Conservation (phyloP, 768 basidiomycete genomes). For the Agrocybe praecox region DNA sequence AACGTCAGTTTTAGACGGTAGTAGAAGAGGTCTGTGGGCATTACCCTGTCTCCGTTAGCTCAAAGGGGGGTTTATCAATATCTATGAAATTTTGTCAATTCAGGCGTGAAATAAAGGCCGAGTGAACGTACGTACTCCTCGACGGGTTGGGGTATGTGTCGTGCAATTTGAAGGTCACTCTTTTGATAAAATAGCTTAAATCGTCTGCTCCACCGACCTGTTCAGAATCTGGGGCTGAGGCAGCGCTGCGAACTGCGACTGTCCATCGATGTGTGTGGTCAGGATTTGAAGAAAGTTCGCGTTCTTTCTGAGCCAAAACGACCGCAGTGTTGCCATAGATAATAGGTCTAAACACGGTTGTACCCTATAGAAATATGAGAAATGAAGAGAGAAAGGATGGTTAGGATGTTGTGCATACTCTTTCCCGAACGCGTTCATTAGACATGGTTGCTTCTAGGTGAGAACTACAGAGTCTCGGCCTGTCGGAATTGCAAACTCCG, state of each 20-base stretch:
- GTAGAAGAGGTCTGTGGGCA: slow-evolving; percentile 15
- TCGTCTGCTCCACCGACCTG: slow-evolving; percentile 91
- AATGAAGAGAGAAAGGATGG: slow-evolving; percentile 9
- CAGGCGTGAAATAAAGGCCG: neutral
- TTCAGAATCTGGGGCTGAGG: slow-evolving; percentile 71
- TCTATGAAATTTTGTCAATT: slow-evolving; percentile 44
- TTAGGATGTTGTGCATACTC: slow-evolving; percentile 46
- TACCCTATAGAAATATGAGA: slow-evolving; percentile 53
- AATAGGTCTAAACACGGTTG: slow-evolving; percentile 86
- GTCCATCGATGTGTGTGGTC: slow-evolving; percentile 98
- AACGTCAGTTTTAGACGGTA: neutral
- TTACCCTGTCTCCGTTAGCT: slow-evolving; percentile 93
- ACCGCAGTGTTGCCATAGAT: slow-evolving; percentile 95
- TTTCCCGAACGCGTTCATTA: slow-evolving; percentile 77
- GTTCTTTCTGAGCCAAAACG: slow-evolving; percentile 75
- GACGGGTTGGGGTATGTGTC: slow-evolving; percentile 93
- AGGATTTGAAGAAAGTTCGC: slow-evolving; percentile 50
- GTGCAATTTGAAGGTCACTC: slow-evolving; percentile 96
- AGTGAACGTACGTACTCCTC: slow-evolving; percentile 61
- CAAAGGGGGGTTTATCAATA: slow-evolving; percentile 91
- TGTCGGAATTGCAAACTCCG: slow-evolving; percentile 45
- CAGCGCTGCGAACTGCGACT: slow-evolving; percentile 89
- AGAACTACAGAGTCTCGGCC: slow-evolving; percentile 36
- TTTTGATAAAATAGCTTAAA: slow-evolving; percentile 88
- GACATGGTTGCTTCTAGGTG: slow-evolving; percentile 37